Conservation (phyloP, 805 yeast species). For the Saturnispora saitoi region DNA sequence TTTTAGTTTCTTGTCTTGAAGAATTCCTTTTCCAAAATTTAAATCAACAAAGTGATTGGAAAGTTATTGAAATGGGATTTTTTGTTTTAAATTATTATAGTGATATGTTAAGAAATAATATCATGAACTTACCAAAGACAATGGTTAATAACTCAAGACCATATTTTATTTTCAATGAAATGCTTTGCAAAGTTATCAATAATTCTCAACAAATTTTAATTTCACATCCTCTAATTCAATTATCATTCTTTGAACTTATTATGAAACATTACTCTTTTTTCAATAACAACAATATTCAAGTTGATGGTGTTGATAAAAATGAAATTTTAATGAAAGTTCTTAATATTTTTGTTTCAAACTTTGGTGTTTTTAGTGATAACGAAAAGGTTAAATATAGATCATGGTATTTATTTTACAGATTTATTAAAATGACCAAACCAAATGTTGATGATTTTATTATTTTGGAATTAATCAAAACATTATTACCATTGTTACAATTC, state of each 20-base stretch:
- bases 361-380: slow-evolving; percentile 70
- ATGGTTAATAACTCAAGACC: slow-evolving; percentile 63
- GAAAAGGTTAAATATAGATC: slow-evolving; percentile 74
- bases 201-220: slow-evolving; percentile 34
- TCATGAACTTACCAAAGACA: slow-evolving; percentile 60
- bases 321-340: slow-evolving; percentile 54
- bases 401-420: slow-evolving; percentile 85
- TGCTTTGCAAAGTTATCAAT: slow-evolving; percentile 40
- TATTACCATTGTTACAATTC: slow-evolving; percentile 55
- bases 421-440: slow-evolving; percentile 70
- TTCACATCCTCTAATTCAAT: slow-evolving; percentile 75
- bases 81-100: slow-evolving; percentile 72
- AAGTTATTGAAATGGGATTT: slow-evolving; percentile 76
- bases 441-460: slow-evolving; percentile 41
- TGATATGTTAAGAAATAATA: slow-evolving; percentile 70
- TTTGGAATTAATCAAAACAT: slow-evolving; percentile 49
- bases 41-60: slow-evolving; percentile 46
- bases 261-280: slow-evolving; percentile 69
- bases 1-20: slow-evolving; percentile 40
- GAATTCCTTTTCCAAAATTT: slow-evolving; percentile 25
- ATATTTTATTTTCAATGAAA: slow-evolving; percentile 49
- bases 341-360: slow-evolving; percentile 68
- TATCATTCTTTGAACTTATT: slow-evolving; percentile 75
- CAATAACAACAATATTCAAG: slow-evolving; percentile 33
- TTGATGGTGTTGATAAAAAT: slow-evolving; percentile 33